These are phyloP conservation scores for Pythium rishiriense DNA, from an alignment of 352 stramenopile genomes.

Conservation along the genomic window DNA sequence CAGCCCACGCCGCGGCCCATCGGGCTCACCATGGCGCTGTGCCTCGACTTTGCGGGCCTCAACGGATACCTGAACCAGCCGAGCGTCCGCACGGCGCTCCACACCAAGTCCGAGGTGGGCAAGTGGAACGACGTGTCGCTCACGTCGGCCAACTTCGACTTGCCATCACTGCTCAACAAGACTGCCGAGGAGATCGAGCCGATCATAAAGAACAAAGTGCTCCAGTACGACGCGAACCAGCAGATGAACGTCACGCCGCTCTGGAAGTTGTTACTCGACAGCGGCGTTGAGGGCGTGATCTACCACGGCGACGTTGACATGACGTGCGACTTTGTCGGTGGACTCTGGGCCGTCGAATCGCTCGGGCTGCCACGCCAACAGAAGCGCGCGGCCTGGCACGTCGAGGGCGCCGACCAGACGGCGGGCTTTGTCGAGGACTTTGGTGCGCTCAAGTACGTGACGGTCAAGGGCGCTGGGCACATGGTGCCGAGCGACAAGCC, in stretches of 20 bases:
- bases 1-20: constrained; percentile 50
- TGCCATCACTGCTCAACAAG: constrained; percentile 37
- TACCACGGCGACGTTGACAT: constrained; percentile 79
- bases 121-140: constrained; percentile 48
- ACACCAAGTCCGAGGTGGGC: constrained; percentile 53
- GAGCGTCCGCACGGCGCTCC: constrained; percentile 72
- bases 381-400: constrained; percentile 41
- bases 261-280: constrained; percentile 54
- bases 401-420: constrained; percentile 58
- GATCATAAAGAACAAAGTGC: constrained; percentile 36
- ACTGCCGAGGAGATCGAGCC: constrained; percentile 30
- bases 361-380: constrained; percentile 45
- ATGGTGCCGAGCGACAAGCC: constrained; percentile 87
- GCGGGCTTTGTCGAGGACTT: constrained; percentile 86
- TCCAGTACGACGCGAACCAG: constrained; percentile 57
- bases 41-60: constrained; percentile 52
- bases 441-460: constrained; percentile 83
- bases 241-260: constrained; percentile 50
- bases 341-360: constrained; percentile 70
- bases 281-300: constrained; percentile 55
- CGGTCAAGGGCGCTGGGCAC: constrained; percentile 90
- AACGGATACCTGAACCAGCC: constrained; percentile 75
- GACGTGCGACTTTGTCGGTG: constrained; percentile 65
- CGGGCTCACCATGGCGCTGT: constrained; percentile 76
- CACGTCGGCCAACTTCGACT: constrained; percentile 35